phyloP scores from a whole-genome alignment of 495 filamentous ascomycete genomes.

The Aspergillus heteromorphus region DNA sequence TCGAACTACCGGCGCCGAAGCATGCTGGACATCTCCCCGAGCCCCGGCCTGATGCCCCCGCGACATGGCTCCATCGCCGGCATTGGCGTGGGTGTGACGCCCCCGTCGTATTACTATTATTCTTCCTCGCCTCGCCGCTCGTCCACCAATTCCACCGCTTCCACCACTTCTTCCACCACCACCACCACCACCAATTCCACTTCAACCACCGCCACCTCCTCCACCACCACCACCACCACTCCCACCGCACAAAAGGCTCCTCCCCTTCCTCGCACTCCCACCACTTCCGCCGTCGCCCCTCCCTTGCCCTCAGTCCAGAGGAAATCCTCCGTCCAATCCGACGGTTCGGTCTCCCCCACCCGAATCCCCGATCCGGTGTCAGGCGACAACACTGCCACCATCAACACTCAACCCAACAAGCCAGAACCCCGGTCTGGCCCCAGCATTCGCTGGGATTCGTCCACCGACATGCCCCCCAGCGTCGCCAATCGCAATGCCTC shows the following conservation, averaged over 20 bases:
- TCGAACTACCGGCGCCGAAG: slow-evolving; percentile 29
- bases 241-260: slow-evolving; percentile 9
- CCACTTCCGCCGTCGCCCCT: slow-evolving; percentile 7
- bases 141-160: background rate
- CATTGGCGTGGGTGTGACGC: slow-evolving; percentile 26
- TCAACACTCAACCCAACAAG: slow-evolving; percentile 2
- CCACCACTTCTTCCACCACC: slow-evolving; percentile 10
- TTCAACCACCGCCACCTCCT: background rate
- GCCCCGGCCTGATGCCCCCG: slow-evolving; percentile 23
- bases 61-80: slow-evolving; percentile 41
- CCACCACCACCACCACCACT: slow-evolving; percentile 5
- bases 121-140: slow-evolving; percentile 1
- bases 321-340: slow-evolving; percentile 6
- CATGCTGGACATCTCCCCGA: slow-evolving; percentile 19
- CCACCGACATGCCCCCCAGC: slow-evolving; percentile 17
- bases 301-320: slow-evolving; percentile 2
- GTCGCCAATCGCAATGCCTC: slow-evolving; percentile 6
- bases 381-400: slow-evolving; percentile 3
- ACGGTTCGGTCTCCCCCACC: background rate
- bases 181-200: background rate
- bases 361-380: background rate
- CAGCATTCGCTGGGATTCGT: slow-evolving; percentile 22
- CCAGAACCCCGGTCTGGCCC: slow-evolving; percentile 5
- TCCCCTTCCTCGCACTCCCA: background rate
- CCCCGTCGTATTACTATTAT: slow-evolving; percentile 13